Evolutionary conservation across 2,329 filamentous ascomycete species (phyloP).

Genomic region (Pleoardoris graminearum): DNA sequence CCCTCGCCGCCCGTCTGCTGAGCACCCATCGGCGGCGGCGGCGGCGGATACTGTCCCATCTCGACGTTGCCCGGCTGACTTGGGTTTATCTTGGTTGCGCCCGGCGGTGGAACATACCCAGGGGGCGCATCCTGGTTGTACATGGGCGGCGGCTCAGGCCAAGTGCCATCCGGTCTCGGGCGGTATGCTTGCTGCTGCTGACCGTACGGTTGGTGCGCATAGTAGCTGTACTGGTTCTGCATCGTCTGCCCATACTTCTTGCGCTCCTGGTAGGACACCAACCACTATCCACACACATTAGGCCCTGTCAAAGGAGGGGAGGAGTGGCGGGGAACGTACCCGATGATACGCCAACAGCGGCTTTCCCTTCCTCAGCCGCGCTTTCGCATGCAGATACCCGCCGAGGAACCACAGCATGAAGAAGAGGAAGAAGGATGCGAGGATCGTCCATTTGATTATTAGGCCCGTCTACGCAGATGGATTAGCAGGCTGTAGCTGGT

Average conservation of each 20-base stretch:
- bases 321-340: slow-evolving; percentile 27
- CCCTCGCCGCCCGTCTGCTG: slow-evolving; percentile 40
- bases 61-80: slow-evolving; percentile 29
- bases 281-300: slow-evolving; percentile 37
- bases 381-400: slow-evolving; percentile 71
- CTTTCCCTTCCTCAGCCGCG: slow-evolving; percentile 66
- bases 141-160: slow-evolving; percentile 38
- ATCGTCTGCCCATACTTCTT: slow-evolving; percentile 36
- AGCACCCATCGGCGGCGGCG: slow-evolving; percentile 17
- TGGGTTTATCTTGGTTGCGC: slow-evolving; percentile 34
- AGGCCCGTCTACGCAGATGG: slow-evolving; percentile 58
- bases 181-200: slow-evolving; percentile 24
- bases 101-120: slow-evolving; percentile 37
- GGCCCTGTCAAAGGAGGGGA: background rate
- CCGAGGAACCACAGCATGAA: slow-evolving; percentile 66
- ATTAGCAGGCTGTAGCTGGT: background rate
- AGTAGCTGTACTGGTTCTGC: slow-evolving; percentile 47
- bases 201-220: slow-evolving; percentile 24
- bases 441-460: slow-evolving; percentile 72
- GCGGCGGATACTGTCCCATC: slow-evolving; percentile 31
- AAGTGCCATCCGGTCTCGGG: slow-evolving; percentile 29
- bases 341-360: slow-evolving; percentile 71
- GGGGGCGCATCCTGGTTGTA: slow-evolving; percentile 44
- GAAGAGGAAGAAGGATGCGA: slow-evolving; percentile 63
- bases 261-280: slow-evolving; percentile 47